Base-by-base conservation (phyloP, 2,329 filamentous ascomycete species). In the Ophiostoma australiae region DNA sequence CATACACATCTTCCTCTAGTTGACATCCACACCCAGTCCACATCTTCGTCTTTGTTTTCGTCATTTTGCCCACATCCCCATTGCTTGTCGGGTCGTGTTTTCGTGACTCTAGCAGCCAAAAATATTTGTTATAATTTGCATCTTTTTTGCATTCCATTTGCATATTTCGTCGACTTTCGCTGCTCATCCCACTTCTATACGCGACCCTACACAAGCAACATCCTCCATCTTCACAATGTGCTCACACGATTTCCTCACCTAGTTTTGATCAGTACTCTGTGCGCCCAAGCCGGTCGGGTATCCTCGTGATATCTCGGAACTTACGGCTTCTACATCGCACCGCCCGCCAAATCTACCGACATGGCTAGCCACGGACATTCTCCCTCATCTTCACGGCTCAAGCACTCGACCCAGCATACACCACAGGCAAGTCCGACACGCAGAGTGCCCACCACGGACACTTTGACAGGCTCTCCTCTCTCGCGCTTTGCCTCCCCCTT, bases 401-500 rank as follows among this genome's bases (percentile, higher is more conserved):
- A 37, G 17, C 61, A 41, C 33, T 15, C 61, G 13, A 52, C 63
- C 5, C 17, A 31, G 15, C 58, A 39, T 15, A 31, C 67, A 20
- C 41, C 44, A 8, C 44, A 48, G 17, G 20, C 44, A 48, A 48
- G 17, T 20, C 70, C 61, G n/a, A 39, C 33, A 8, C 68, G 65
- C 61, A 70, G 55, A 48, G n/a, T n/a, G 8, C 31, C 61, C 17
- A 8, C 52, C 13, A 13, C 33, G 41, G 69, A 65, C 31, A n/a
- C 44, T n/a, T 55, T 66, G 20, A 48, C 71, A 23, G 11, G n/a
- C 55, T 72, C 71, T 8, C 70, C 71, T n/a, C 71, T 71, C 6
- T 67, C 70, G 1, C 67, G 68, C 17, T 44, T 73, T n/a, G 65
- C 67, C 2, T 70, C 71, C 0, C 70, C 72, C 13, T 35, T 20